Evolutionary conservation across 768 basidiomycete genomes (phyloP), one percentile per base, ranked within the genome.

Genomic region (Arthromyces matolae): DNA sequence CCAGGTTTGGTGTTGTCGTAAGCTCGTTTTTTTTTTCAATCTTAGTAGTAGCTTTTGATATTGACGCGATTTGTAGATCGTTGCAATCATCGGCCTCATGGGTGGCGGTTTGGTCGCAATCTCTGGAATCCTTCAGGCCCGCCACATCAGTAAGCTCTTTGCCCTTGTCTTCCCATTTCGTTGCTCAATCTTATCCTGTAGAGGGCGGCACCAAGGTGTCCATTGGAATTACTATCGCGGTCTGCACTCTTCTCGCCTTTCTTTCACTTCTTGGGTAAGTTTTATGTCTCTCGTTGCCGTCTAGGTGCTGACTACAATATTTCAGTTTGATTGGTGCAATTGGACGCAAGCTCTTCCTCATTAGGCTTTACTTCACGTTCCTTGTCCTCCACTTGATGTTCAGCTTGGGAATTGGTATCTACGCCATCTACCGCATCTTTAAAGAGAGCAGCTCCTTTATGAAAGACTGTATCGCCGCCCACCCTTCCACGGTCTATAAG

Each of bases 1-100:
- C 73, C 28, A 63, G 77, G 53, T 70, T 69, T 35, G 77, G 76
- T 38, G 73, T 72, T 37, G 62, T 77, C 38, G 75, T 77, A 48
- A 54, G 76, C 64, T 20, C 18, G 14, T 13, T 34, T 13, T 27
- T 10, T 22, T 31, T 38, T 23, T 19, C 16, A 29, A 13, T 27
- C 14, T 34, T 22, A 14, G 20, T 23, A 28, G n/a, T n/a, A n/a
- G n/a, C 35, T 32, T 45, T 40, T 37, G 25, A 25, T 10, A 19
- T 22, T 38, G 14, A 42, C 10, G 16, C 12, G 34, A 7, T 13
- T n/a, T 36, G n/a, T 48, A 76, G 75, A 45, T 75, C 24, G 66
- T 76, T 48, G 63, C 66, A 29, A 50, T 77, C 41, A 62, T 79
- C n/a, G 75, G 76, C 37, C 52, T 76, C n/a, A 36, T 70, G 42